Evolutionary conservation across 164 flowering plant genomes (phyloP).

Genomic region (Aristolochia californica): DNA sequence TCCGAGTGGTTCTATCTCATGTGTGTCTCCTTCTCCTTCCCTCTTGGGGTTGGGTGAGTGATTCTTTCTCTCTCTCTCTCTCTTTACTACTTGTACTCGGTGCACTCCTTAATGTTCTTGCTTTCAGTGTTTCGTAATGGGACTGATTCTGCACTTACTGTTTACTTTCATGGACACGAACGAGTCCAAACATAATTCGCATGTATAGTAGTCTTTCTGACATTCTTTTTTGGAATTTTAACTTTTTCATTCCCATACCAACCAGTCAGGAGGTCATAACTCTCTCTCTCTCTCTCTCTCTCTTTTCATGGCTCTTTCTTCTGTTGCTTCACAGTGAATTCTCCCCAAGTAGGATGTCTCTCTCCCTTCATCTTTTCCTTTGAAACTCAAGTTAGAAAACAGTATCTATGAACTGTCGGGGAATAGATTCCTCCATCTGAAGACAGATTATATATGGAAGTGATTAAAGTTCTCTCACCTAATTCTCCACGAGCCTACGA

Average conservation of each 20-base stretch:
- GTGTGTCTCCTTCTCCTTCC: constrained; percentile 93
- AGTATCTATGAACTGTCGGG: background rate
- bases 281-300: background rate
- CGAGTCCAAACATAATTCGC: too few relatives aligned
- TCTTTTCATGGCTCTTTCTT: background rate
- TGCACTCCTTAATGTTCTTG: too few relatives aligned
- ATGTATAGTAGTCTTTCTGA: too few relatives aligned
- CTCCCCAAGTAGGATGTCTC: background rate
- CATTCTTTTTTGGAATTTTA: too few relatives aligned
- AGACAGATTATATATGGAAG: background rate
- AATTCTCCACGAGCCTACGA: background rate
- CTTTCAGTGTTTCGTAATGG: too few relatives aligned
- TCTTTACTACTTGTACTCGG: too few relatives aligned
- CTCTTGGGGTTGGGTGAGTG: constrained; percentile 74
- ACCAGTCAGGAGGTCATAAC: too few relatives aligned
- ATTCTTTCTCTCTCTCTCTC: too few relatives aligned
- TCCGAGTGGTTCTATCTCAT: constrained; percentile 96
- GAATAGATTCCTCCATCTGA: background rate
- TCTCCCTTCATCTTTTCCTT: background rate
- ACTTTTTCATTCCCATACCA: too few relatives aligned
- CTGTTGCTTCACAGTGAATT: too few relatives aligned
- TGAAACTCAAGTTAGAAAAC: background rate
- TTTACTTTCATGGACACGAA: too few relatives aligned
- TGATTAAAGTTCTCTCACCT: background rate
- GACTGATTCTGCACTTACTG: too few relatives aligned